Base-by-base conservation (phyloP, 2,329 filamentous ascomycete genomes). In the Sphaceloma murrayae region DNA sequence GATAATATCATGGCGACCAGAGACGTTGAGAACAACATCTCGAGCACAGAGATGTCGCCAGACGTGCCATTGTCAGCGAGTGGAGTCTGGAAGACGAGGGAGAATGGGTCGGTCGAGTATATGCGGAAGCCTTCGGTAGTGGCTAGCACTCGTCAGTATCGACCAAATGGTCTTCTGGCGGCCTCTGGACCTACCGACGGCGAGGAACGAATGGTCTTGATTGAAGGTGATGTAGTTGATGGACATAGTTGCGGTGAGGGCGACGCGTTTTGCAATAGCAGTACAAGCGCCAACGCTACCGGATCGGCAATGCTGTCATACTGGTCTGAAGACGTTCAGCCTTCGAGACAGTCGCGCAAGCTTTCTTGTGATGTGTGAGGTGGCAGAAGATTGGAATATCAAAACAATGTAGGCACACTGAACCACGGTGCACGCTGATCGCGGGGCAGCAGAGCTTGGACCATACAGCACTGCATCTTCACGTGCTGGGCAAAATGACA, bases 171-270 rank as follows among this genome's bases (percentile, higher is more conserved):
- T n/a, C 33, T 19, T 29, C 36, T 45, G 34, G 24, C 24, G 17
- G 10, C 19, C 18, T 18, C 22, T 36, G n/a, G n/a, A 46, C 80
- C 59, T 71, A 87, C 86, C 89, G 55, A 98, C 88, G 68, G 89
- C 89, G 52, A 98, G 74, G 65, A 89, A 89, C 74, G 85, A 94
- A 70, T 94, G 87, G 71, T 98, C 91, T 72, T 98, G 91, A 67
- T 98, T 98, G 67, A 96, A 98, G 31, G 89, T 95, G 57, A 98
- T 86, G 67, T 94, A 98, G 67, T 98, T 98, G 70, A 96, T 86
- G 22, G 47, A 43, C 47, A 49, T 51, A 46, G 13, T 21, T 29
- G 44, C 36, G 13, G 36, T 29, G 36, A 40, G 36, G n/a, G 22
- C 19, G 11, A 30, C 14, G 10, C 26, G 44, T 27, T 14, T 6